Evolutionary conservation across 768 basidiomycete genomes (phyloP).

Genomic region (Obba rivulosa): DNA sequence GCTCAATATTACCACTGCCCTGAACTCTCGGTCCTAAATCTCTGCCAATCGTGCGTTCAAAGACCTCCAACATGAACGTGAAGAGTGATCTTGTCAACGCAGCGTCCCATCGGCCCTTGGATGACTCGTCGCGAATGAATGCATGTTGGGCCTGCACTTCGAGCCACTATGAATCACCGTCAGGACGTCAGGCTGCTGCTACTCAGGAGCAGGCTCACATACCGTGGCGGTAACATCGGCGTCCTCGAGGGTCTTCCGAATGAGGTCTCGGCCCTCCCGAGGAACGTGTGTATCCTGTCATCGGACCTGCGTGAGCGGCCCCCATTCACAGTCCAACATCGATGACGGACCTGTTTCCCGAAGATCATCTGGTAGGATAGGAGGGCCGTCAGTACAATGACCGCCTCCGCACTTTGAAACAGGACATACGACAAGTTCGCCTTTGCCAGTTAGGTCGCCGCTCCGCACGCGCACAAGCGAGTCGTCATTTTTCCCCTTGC

Average conservation of each 20-base stretch:
- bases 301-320: background rate
- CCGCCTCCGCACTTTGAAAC: background rate
- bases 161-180: constrained; percentile 54
- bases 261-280: constrained; percentile 77
- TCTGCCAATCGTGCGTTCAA: constrained; percentile 80
- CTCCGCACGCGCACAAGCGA: constrained; percentile 66
- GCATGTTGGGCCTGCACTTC: constrained; percentile 98
- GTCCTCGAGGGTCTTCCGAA: constrained; percentile 79
- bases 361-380: constrained; percentile 73
- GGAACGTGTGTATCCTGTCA: constrained; percentile 88
- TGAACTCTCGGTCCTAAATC: constrained; percentile 71
- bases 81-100: constrained; percentile 80
- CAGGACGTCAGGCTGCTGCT: background rate
- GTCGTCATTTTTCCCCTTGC: constrained; percentile 80
- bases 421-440: constrained; percentile 71
- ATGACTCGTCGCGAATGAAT: constrained; percentile 87
- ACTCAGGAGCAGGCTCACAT: constrained; percentile 19
- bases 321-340: background rate
- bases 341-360: constrained; percentile 76
- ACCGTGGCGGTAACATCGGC: constrained; percentile 69
- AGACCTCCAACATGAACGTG: constrained; percentile 87
- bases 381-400: background rate
- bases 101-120: constrained; percentile 95
- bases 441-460: constrained; percentile 74
- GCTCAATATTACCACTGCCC: constrained; percentile 50